Percentiles rank a stretch among this genome's conserved stretches.
These are phyloP conservation scores for Penicillium sp. DNA, from an alignment of 2,329 filamentous ascomycete genomes.

Conservation along the genomic window DNA sequence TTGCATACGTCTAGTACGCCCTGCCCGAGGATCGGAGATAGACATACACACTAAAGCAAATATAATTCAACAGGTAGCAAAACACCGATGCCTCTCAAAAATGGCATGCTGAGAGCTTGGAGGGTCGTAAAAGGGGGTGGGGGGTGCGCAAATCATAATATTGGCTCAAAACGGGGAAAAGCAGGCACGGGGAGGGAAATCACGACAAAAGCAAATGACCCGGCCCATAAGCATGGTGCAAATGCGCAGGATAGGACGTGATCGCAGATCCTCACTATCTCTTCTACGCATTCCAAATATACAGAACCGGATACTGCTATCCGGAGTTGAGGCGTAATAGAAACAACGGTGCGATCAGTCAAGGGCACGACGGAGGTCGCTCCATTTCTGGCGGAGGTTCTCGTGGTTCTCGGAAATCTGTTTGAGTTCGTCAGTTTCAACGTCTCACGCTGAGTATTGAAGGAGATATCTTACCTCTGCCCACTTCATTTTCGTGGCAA, in stretches of 20 bases:
- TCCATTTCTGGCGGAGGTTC: slow-evolving; percentile 72
- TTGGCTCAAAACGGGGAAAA: slow-evolving; percentile 6
- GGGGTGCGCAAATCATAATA: slow-evolving; percentile 9
- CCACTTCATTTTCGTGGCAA: slow-evolving; percentile 90
- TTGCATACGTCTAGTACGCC: slow-evolving; percentile 25
- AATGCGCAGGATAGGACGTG: slow-evolving; percentile 11
- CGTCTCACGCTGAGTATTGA: neutral
- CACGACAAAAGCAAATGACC: slow-evolving; percentile 14
- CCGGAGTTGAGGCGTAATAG: neutral
- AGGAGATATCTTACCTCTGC: slow-evolving; percentile 71
- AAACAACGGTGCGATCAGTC: slow-evolving; percentile 32
- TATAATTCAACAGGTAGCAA: slow-evolving; percentile 7
- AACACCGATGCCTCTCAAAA: slow-evolving; percentile 18
- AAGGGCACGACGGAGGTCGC: slow-evolving; percentile 63
- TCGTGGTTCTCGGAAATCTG: slow-evolving; percentile 71
- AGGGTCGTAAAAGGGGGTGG: slow-evolving; percentile 9
- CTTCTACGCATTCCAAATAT: slow-evolving; percentile 21
- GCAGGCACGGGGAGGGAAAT: neutral
- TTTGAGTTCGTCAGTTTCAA: neutral
- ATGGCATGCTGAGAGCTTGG: slow-evolving; percentile 17
- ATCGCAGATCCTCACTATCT: slow-evolving; percentile 22
- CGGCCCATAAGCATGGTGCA: slow-evolving; percentile 16
- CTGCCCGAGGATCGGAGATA: slow-evolving; percentile 6
- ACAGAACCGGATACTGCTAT: slow-evolving; percentile 15
- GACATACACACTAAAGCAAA: slow-evolving; percentile 10